Conservation (phyloP, 371 early-diverging fungal species). For the Mortierella sp. region DNA sequence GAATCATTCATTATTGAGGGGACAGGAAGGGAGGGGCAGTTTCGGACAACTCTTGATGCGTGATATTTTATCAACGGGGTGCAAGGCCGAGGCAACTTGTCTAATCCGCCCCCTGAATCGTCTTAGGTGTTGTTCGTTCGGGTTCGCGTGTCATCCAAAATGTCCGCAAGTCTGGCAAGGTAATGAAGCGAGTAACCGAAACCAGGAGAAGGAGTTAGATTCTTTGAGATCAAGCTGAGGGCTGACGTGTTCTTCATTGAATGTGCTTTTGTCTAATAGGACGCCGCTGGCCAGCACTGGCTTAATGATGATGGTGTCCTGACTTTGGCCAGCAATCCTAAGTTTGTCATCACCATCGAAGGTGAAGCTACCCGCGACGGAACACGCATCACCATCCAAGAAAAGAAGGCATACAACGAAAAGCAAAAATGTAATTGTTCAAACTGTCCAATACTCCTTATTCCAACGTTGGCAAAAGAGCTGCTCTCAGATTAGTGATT, state of each 20-base stretch:
- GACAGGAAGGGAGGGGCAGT: background rate
- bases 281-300: slow-evolving; percentile 51
- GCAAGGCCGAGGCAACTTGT: no score
- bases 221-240: no score
- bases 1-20: background rate
- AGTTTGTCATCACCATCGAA: slow-evolving; percentile 47
- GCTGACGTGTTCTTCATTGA: background rate
- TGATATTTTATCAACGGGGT: no score
- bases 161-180: slow-evolving; percentile 55
- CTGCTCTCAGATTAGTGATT: background rate
- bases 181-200: slow-evolving; percentile 3
- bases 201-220: no score
- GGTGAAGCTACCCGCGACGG: slow-evolving; percentile 52
- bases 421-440: slow-evolving; percentile 46
- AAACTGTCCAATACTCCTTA: no score
- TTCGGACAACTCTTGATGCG: background rate
- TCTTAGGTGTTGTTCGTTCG: slow-evolving; percentile 45
- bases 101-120: no score
- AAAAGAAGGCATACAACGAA: slow-evolving; percentile 53
- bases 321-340: slow-evolving; percentile 48
- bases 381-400: slow-evolving; percentile 50
- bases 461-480: background rate
- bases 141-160: slow-evolving; percentile 50
- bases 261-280: slow-evolving; percentile 14
- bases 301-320: slow-evolving; percentile 50